Evolutionary conservation across 805 yeast species (phyloP), one percentile per base, ranked within the genome.

Genomic region (Komagataella mondaviorum): DNA sequence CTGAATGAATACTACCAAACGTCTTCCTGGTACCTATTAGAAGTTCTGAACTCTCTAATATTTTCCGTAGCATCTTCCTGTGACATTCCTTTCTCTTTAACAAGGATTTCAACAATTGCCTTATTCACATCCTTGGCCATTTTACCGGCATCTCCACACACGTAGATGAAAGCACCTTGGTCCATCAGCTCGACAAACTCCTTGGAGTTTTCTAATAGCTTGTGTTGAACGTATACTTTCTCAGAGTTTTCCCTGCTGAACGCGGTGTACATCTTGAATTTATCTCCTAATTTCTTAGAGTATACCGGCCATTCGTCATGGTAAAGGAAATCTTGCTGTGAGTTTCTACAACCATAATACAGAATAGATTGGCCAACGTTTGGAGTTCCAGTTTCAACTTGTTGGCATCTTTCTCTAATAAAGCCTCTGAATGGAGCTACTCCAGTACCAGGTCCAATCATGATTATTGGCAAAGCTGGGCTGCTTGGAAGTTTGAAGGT

Each of bases 361-460:
- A 91, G 72, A 30, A 88, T 50, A 49, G 83, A 77, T 57, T 83
- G 78, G 52, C 97, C 98, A 48, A 87, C 69, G 8, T 72, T 77
- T 51, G 66, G 66, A 52, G 67, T 79, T 57, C 73, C 72, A 48
- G 64, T 65, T 53, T 71, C 72, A 10, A 69, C 69, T 61, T 72
- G 77, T 45, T 70, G 65, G n/a, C 82, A 85, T 61, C 90, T 83
- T 64, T 91, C 99, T 71, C 95, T 82, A 44, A 91, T 68, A 58
- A 91, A 91, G 3, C 96, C 99, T 71, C 99, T 83, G 73, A 93
- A 88, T 55, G 99, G 99, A 7, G 99, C 98, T 49, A 91, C 91
- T 66, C 99, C 99, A 3, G 99, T 93, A 57, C 99, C 99, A 48
- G 99, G 98, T 24, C 99, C 99, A 61, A 91, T 77, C 85, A 90